Evolutionary conservation across 2,329 filamentous ascomycete genomes (phyloP).

Genomic region (Hysterium pulicare): DNA sequence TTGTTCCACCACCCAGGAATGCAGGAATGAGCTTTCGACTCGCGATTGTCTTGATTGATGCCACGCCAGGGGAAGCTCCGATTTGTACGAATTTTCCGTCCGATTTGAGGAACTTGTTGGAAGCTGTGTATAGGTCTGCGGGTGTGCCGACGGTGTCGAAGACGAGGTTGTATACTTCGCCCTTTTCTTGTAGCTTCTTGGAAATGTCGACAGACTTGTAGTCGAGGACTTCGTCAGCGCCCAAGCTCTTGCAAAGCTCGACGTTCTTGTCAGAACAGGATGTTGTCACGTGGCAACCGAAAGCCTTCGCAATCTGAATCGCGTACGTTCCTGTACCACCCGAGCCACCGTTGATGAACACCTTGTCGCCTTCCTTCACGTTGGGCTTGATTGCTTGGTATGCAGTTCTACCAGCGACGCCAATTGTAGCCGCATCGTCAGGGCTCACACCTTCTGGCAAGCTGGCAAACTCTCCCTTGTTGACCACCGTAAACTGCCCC

Average conservation of each 20-base stretch:
- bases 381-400: constrained; percentile 37
- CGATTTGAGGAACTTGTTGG: constrained; percentile 49
- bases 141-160: constrained; percentile 58
- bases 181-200: constrained; percentile 45
- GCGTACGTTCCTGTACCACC: constrained; percentile 60
- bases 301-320: constrained; percentile 61
- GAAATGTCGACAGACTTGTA: constrained; percentile 53
- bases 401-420: constrained; percentile 39
- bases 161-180: constrained; percentile 50
- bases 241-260: constrained; percentile 55
- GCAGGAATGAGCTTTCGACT: constrained; percentile 43
- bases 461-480: constrained; percentile 13
- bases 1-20: constrained; percentile 51
- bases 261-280: constrained; percentile 58
- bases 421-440: constrained; percentile 36
- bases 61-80: constrained; percentile 12
- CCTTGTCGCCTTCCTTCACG: constrained; percentile 44
- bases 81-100: constrained; percentile 47
- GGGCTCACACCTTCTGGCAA: constrained; percentile 25
- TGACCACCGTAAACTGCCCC: constrained; percentile 36
- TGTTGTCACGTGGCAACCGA: constrained; percentile 58
- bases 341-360: constrained; percentile 64
- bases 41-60: constrained; percentile 26
- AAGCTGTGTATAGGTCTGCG: constrained; percentile 51
- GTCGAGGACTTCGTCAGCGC: constrained; percentile 63